Evolutionary conservation across 2,329 filamentous ascomycete species (phyloP), one percentile per base, ranked within the genome.

Genomic region (Claviceps maximensis): DNA sequence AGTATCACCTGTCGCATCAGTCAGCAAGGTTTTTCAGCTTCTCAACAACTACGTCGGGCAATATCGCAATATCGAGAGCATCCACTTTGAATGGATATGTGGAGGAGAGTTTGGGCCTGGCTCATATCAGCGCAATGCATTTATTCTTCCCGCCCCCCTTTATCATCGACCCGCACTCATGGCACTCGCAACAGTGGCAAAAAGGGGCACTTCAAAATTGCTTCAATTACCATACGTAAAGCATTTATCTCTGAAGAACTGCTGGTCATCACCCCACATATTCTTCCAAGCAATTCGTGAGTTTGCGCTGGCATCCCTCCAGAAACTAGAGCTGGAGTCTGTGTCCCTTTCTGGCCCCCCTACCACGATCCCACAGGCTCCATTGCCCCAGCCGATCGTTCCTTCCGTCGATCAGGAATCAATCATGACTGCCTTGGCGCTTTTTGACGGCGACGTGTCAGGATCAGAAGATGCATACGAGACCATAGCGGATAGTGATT

Each of bases 101-200:
- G 83, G 84, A 46, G 84, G 84, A 29, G 84, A 88, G 66, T 76
- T 83, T n/a, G 57, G 81, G 79, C 2, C 76, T 19, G 82, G 83
- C 25, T 66, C 78, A 2, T 76, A 75, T 57, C 79, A 81, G 36
- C 75, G 84, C 27, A 84, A 84, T 59, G 72, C 74, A 53, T 73
- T 81, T 58, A 64, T 87, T 33, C 67, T 87, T 19, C 81, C 83
- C 0, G 80, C 80, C 9, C 84, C 82, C 1, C 65, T 82, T 55
- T 60, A 74, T 25, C 60, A 73, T 21, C 55, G 54, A 5, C 55
- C 65, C 10, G 55, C 58, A 4, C 50, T 59, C 42, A 69, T 73
- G 67, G 54, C 59, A 10, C 47, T 50, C 3, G 57, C 57, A 1
- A 58, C 65, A 7, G 58, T 61, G n/a, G 65, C 69, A 5, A 62